Evolutionary conservation across 148 eudicot species (phyloP).

Genomic region (Cornus suecica): DNA sequence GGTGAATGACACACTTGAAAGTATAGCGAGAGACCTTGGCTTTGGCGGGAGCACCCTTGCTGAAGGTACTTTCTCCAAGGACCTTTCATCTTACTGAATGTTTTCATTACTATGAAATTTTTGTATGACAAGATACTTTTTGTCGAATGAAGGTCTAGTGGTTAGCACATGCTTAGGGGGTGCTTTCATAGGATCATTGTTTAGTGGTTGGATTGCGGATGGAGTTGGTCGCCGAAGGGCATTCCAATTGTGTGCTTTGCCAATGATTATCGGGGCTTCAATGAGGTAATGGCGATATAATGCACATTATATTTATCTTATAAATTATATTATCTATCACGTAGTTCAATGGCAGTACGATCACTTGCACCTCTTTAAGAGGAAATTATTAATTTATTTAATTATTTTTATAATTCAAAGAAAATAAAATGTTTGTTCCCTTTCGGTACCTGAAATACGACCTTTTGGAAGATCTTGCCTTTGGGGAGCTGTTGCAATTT

Average conservation of each 20-base stretch:
- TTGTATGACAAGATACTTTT: neutral
- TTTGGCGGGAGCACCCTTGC: slow-evolving; percentile 72
- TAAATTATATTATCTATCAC: neutral
- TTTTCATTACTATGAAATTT: slow-evolving; percentile 3
- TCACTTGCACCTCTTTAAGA: neutral
- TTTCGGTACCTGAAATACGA: too few species aligned
- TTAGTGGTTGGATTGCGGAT: slow-evolving; percentile 88
- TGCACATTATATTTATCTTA: neutral
- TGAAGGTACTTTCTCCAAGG: slow-evolving; percentile 57
- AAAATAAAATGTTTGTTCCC: neutral
- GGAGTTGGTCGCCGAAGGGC: slow-evolving; percentile 79
- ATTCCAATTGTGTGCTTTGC: slow-evolving; percentile 79
- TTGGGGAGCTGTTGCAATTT: neutral
- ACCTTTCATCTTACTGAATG: neutral
- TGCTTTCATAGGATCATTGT: slow-evolving; percentile 76
- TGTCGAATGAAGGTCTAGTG: slow-evolving; percentile 61
- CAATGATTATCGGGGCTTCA: slow-evolving; percentile 79
- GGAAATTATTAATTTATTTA: neutral
- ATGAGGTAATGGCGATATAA: slow-evolving; percentile 45
- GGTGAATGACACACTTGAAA: slow-evolving; percentile 82
- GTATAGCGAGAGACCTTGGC: slow-evolving; percentile 79
- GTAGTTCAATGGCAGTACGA: neutral
- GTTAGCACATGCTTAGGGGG: slow-evolving; percentile 86
- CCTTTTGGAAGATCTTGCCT: neutral
- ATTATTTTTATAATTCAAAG: neutral